Base-by-base conservation (phyloP, 148 eudicot species). In the Salicornia ramosissima region DNA sequence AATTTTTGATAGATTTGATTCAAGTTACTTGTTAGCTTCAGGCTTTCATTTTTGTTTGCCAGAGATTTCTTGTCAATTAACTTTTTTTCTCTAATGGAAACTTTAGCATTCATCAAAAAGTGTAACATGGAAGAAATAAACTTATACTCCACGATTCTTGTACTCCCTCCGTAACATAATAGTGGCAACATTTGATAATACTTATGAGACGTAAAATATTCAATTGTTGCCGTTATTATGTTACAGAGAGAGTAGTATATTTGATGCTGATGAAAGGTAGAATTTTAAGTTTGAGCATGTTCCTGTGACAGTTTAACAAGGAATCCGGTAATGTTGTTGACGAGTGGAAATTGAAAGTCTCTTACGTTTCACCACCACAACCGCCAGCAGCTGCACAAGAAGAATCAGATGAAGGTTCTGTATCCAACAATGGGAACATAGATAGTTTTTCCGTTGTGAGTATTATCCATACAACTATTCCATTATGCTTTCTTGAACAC, bases 371-470 rank as follows among this genome's bases (percentile, higher is more conserved):
- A 5, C 97, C 93, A 19, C 85, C 82, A 12, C 90, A 52, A 68
- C 92, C 92, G 67, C 86, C 87, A 53, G 77, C 96, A 34, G 85
- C 96, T 9, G 84, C 86, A 47, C 81, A 77, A 26, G 96, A 92
- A 78, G 90, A 84, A 51, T 86, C 96, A 21, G 92, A 89, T 71
- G 97, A 84, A 83, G 96, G 92, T 79, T 92, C 97, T 29, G 71
- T 89, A 45, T 92, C 92, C 0, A 90, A 92, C 34, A 82, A 87
- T 75, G 96, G 90, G 65, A 78, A 75, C 33, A 54, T 77, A 46
- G 79, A 70, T 78, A 60, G 74, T 8, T 59, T 80, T 66, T 86
- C 71, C 25, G 28, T 59, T 80, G 97, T 91, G 72, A 87, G 96
- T 90, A 31, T 68, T 31, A 63, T 55, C 54, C 28, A 59, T 66